Evolutionary conservation across 345 rosid species (phyloP).

Genomic region (Gossypioides kirkii): DNA sequence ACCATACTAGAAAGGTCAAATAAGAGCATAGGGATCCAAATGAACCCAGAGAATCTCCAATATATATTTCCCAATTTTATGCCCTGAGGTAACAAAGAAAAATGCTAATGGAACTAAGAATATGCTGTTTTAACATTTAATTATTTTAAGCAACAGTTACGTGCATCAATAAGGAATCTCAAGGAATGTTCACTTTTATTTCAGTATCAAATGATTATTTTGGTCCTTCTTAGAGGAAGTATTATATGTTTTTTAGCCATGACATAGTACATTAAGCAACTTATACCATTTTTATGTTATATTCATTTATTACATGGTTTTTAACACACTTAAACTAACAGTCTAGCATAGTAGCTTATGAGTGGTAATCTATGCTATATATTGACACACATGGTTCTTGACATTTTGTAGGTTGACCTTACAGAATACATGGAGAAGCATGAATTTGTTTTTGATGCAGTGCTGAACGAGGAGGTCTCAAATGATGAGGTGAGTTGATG

Average conservation of each 20-base stretch:
- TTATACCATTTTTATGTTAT: neutral
- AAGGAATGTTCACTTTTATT: neutral
- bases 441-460: slow-evolving; percentile 97
- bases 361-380: neutral
- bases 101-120: neutral
- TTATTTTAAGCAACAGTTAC: neutral
- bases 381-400: slow-evolving; percentile 8
- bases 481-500: slow-evolving; percentile 75
- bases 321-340: neutral
- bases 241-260: neutral
- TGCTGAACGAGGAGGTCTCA: slow-evolving; percentile 91
- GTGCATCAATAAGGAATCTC: neutral
- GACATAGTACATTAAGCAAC: neutral
- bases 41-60: neutral
- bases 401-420: slow-evolving; percentile 73
- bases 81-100: neutral
- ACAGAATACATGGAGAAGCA: slow-evolving; percentile 92
- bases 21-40: neutral
- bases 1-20: neutral
- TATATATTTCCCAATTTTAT: neutral
- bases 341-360: neutral
- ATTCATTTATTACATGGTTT: neutral
- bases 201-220: neutral
- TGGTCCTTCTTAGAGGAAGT: neutral
- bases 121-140: neutral